These are phyloP conservation scores for Noccaea caerulescens DNA, from an alignment of 345 rosid species.

Conservation along the genomic window DNA sequence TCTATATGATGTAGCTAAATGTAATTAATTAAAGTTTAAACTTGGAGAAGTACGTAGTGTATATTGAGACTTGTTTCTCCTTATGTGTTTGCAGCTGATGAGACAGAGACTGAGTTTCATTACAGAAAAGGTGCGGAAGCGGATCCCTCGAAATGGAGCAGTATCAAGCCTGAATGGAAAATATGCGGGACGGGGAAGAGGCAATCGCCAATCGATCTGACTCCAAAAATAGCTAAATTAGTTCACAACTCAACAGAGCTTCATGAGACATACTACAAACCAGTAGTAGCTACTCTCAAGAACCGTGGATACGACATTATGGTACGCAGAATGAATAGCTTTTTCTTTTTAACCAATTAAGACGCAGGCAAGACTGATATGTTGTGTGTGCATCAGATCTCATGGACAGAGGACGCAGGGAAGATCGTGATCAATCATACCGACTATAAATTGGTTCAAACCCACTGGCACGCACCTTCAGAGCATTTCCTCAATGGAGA, in stretches of 20 bases:
- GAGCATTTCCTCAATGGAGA: slow-evolving; percentile 65
- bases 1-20: not conserved
- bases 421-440: slow-evolving; percentile 55
- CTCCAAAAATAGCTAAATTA: slow-evolving; percentile 28
- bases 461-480: slow-evolving; percentile 83
- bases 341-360: not conserved
- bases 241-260: slow-evolving; percentile 37
- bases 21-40: not conserved
- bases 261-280: slow-evolving; percentile 49
- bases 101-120: slow-evolving; percentile 33
- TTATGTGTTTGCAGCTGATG: slow-evolving; percentile 8
- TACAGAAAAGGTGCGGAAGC: slow-evolving; percentile 31
- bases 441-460: slow-evolving; percentile 48
- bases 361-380: slow-evolving; percentile 22
- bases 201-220: slow-evolving; percentile 40
- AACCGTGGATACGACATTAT: slow-evolving; percentile 72
- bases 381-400: slow-evolving; percentile 33
- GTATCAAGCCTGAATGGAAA: slow-evolving; percentile 27
- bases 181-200: slow-evolving; percentile 36
- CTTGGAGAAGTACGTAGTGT: not conserved
- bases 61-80: not conserved
- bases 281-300: slow-evolving; percentile 56
- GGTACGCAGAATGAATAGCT: slow-evolving; percentile 35
- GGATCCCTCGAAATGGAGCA: slow-evolving; percentile 38
- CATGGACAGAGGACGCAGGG: slow-evolving; percentile 44